phyloP scores from a whole-genome alignment of 2,329 filamentous ascomycete genomes.

The Trichophyton rubrum region DNA sequence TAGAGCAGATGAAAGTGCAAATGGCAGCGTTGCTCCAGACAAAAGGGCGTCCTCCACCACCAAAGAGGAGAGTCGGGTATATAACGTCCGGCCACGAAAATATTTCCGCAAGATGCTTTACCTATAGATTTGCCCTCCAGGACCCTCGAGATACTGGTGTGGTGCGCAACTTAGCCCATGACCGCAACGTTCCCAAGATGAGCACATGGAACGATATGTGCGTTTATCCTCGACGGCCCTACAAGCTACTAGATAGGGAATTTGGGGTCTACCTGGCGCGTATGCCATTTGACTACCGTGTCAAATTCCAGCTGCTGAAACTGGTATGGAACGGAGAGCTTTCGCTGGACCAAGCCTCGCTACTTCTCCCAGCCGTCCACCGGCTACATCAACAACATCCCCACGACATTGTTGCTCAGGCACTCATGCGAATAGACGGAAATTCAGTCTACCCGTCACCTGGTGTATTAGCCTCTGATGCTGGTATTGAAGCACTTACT shows the following conservation, averaged over 20 bases:
- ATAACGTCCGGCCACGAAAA: slow-evolving; percentile 13
- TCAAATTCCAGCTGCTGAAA: slow-evolving; percentile 51
- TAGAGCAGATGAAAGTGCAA: slow-evolving; percentile 6
- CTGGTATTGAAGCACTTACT: slow-evolving; percentile 26
- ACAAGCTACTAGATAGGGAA: slow-evolving; percentile 3
- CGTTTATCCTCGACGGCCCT: slow-evolving; percentile 2
- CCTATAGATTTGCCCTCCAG: slow-evolving; percentile 33
- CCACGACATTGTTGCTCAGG: slow-evolving; percentile 24
- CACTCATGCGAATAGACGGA: slow-evolving; percentile 42
- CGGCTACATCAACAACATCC: slow-evolving; percentile 28
- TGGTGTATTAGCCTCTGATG: slow-evolving; percentile 34
- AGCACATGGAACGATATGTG: slow-evolving; percentile 14
- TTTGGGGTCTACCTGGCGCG: slow-evolving; percentile 12
- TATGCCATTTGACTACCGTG: slow-evolving; percentile 36
- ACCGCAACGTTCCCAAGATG: slow-evolving; percentile 14
- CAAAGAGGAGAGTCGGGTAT: slow-evolving; percentile 13
- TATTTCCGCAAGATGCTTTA: slow-evolving; percentile 25
- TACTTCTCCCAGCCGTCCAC: slow-evolving; percentile 8
- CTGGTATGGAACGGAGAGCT: slow-evolving; percentile 53
- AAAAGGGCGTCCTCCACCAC: neutral
- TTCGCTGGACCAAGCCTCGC: slow-evolving; percentile 39
- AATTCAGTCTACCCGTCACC: slow-evolving; percentile 46
- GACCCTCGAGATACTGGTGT: slow-evolving; percentile 18
- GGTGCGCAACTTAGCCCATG: slow-evolving; percentile 17
- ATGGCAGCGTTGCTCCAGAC: neutral